Evolutionary conservation across 164 flowering plant genomes (phyloP), one percentile per base, ranked within the genome.

Genomic region (Stephania cephalantha): DNA sequence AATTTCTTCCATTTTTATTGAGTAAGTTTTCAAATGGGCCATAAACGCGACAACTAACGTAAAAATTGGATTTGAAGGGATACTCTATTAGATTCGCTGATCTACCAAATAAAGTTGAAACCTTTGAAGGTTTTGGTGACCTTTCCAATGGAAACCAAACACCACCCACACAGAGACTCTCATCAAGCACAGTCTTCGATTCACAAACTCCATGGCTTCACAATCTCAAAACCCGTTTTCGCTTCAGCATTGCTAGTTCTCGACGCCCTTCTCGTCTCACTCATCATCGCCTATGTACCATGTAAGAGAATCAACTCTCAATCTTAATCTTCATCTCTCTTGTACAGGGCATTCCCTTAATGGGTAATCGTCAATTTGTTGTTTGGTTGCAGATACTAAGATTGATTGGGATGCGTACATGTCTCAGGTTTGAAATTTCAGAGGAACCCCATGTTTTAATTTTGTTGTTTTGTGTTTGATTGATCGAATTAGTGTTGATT

Each of bases 371-470:
- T 42, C 46, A 66, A 9, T 73, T 1, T 75, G 20, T 78, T 81
- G 8, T 70, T 76, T 74, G 53, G 46, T 82, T 72, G 67, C 87
- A 95, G 99, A 95, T 82, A 95, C 99, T 17, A 95, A 95, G 88
- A 93, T 95, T 63, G 99, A 95, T 74, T 95, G 99, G 99, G 98
- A 95, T 76, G 99, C 99, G 71, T 95, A 95, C 79, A 93, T 95
- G 97, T 88, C 99, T 48, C 99, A 95, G 90, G 97, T 93, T 30
- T 29, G 79, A 31, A 35, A 31, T 58, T 46, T 48, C 42, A 15
- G 2, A 68, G 15, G 30, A 44, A 42, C 12, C 66, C 61, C 64
- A 50, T 9, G 45, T 46, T 74, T 29, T 71, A 29, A 20, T 68
- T 45, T 68, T 17, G 52, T 22, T 76, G n/a, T 69, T 75, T 9